Conservation (phyloP, 2,329 filamentous ascomycete species). For the Curvularia lunata region DNA sequence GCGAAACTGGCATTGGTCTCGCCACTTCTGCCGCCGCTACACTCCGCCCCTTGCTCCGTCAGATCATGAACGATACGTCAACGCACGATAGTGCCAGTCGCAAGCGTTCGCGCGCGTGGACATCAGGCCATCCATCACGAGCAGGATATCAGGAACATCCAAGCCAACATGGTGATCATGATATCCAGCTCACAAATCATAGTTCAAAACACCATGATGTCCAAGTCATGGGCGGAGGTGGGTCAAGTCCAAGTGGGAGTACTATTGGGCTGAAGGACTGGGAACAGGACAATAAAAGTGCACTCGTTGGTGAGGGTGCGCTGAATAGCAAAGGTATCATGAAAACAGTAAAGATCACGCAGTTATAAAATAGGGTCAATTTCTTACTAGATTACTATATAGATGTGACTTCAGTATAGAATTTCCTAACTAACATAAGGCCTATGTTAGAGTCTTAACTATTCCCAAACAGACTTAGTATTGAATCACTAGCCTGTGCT, state of each 20-base stretch:
- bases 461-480: no score
- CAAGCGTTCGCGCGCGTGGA: conserved; percentile 23
- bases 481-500: no score
- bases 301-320: not conserved
- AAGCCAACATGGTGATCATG: conserved; percentile 17
- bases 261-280: conserved; percentile 19
- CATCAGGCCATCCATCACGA: conserved; percentile 13
- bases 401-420: no score
- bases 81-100: conserved; percentile 16
- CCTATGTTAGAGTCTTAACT: no score
- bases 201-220: conserved; percentile 13
- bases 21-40: conserved; percentile 24
- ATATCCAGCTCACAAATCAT: conserved; percentile 17
- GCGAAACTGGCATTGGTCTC: conserved; percentile 25
- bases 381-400: no score
- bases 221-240: conserved; percentile 7
- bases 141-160: conserved; percentile 21
- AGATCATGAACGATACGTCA: conserved; percentile 21
- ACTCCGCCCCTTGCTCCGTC: conserved; percentile 22
- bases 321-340: not conserved
- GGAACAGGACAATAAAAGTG: conserved; percentile 6
- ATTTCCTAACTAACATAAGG: no score
- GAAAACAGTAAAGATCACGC: not conserved
- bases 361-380: not conserved
- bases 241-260: conserved; percentile 19